Evolutionary conservation across 2,329 filamentous ascomycete species (phyloP).

Genomic region (Cryphonectria carpinicola): DNA sequence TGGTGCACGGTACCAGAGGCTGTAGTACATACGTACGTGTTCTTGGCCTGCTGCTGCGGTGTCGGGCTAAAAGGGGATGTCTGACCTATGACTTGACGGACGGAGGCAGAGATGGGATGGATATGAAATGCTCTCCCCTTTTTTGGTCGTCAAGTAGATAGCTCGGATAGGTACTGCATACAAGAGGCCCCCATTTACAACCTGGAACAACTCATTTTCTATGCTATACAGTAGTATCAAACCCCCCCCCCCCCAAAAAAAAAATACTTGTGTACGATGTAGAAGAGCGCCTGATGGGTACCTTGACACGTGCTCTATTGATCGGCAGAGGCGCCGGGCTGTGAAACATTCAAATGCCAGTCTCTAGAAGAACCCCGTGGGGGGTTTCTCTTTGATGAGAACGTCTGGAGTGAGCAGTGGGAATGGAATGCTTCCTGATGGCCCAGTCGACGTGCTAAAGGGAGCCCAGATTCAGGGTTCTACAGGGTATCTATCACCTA

Average conservation of each 20-base stretch:
- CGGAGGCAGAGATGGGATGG: background rate
- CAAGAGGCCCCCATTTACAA: too few relatives aligned
- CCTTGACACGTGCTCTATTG: background rate
- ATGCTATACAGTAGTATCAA: too few relatives aligned
- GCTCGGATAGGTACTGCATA: background rate
- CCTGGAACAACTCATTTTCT: too few relatives aligned
- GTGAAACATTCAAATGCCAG: background rate
- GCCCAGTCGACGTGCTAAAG: background rate
- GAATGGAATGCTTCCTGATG: background rate
- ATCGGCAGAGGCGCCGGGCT: background rate
- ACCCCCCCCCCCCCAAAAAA: too few relatives aligned
- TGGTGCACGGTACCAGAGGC: background rate
- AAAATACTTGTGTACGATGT: background rate
- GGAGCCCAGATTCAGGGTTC: background rate
- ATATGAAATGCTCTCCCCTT: background rate
- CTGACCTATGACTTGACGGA: background rate
- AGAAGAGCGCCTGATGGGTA: background rate
- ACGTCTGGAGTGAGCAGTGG: background rate
- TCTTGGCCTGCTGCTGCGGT: background rate
- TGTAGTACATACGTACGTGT: conserved; percentile 7
- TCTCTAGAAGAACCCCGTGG: background rate
- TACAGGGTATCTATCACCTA: background rate
- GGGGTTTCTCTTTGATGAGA: background rate
- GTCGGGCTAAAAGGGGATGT: background rate
- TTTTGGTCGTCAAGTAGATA: background rate